Evolutionary conservation across 176 grass and related monocot genomes (phyloP).

Genomic region (Bonia amplexicaulis): DNA sequence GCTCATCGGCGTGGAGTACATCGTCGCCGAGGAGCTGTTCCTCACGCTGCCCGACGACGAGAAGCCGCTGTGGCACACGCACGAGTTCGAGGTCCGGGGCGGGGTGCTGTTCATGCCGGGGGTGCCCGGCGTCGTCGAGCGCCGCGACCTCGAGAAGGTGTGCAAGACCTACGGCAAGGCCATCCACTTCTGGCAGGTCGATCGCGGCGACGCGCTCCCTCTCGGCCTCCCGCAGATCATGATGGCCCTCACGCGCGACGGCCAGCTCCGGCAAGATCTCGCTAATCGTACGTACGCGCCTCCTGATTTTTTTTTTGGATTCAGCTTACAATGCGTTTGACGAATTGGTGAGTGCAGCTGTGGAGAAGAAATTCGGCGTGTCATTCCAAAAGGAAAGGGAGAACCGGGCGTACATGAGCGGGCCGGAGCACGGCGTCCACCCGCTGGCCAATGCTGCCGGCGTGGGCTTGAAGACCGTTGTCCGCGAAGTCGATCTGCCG

Average conservation of each 20-base stretch:
- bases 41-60: constrained; percentile 72
- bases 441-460: constrained; percentile 75
- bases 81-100: constrained; percentile 87
- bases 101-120: constrained; percentile 68
- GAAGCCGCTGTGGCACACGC: constrained; percentile 88
- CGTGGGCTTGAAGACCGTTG: constrained; percentile 54
- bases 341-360: constrained; percentile 26
- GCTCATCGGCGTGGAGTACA: constrained; percentile 83
- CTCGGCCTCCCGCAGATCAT: constrained; percentile 70
- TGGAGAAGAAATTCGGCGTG: constrained; percentile 60
- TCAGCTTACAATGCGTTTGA: not conserved
- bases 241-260: constrained; percentile 72
- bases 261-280: constrained; percentile 53
- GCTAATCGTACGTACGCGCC: constrained; percentile 27
- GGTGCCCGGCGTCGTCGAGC: constrained; percentile 54
- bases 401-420: constrained; percentile 64
- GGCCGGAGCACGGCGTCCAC: constrained; percentile 76
- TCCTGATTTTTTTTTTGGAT: too few species aligned
- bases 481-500: constrained; percentile 55
- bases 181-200: constrained; percentile 90
- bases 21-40: constrained; percentile 54
- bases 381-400: constrained; percentile 70
- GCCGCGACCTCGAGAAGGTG: constrained; percentile 51
- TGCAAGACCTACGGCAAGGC: constrained; percentile 76
- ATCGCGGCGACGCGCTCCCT: constrained; percentile 71